These are phyloP conservation scores for Carex scoparia DNA, from an alignment of 176 grass and related monocot genomes.

Conservation along the genomic window DNA sequence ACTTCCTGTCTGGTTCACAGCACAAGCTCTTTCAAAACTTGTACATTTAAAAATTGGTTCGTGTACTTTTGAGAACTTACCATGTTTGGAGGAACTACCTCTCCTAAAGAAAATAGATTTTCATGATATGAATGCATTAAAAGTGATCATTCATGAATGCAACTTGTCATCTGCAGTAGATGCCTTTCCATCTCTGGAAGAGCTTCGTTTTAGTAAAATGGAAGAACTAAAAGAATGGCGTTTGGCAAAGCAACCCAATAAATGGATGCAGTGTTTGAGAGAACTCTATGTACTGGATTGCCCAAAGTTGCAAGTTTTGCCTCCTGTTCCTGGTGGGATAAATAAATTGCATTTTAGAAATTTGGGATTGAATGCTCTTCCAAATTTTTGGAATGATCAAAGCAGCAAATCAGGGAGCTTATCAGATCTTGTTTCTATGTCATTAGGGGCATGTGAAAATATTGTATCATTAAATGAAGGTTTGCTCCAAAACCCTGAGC, in stretches of 20 bases:
- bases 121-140: background rate
- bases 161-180: background rate
- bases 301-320: background rate
- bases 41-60: background rate
- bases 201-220: background rate
- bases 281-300: background rate
- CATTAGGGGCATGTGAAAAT: background rate
- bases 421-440: background rate
- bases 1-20: background rate
- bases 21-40: background rate
- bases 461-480: conserved; percentile 8
- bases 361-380: background rate
- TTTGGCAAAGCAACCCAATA: background rate
- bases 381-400: background rate
- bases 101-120: conserved; percentile 1
- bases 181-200: conserved; percentile 18
- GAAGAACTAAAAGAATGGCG: background rate
- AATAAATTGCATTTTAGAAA: background rate
- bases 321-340: background rate
- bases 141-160: background rate
- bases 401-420: background rate
- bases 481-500: background rate
- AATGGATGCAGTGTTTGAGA: conserved; percentile 1
- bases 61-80: background rate
- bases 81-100: conserved; percentile 13